A percentile compares a stretch with the other conserved stretches of the same genome.
phyloP scores from a whole-genome alignment of 805 yeast genomes.

The Myxozyma kluyveri region DNA sequence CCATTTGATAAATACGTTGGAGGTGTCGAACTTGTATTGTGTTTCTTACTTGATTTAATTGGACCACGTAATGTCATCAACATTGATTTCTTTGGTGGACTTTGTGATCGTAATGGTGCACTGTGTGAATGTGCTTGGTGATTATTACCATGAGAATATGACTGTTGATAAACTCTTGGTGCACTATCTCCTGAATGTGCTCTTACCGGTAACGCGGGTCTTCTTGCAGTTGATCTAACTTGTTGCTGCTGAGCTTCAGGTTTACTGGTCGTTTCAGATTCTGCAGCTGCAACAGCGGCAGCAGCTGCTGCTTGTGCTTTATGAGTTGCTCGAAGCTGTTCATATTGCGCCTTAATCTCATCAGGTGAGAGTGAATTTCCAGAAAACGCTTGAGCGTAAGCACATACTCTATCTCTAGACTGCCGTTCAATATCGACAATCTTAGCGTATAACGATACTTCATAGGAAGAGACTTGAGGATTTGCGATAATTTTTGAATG shows the following conservation, averaged over 20 bases:
- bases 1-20: too few species aligned
- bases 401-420: conserved; percentile 40
- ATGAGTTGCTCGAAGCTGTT: conserved; percentile 17
- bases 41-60: conserved; percentile 14
- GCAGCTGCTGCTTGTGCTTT: too few species aligned
- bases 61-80: conserved; percentile 28
- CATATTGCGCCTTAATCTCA: conserved; percentile 19
- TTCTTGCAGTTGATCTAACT: neutral
- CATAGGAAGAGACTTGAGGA: conserved; percentile 38
- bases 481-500: conserved; percentile 36
- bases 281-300: too few species aligned
- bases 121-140: too few species aligned
- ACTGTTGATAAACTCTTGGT: too few species aligned
- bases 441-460: conserved; percentile 39
- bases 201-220: neutral
- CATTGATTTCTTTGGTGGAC: conserved; percentile 28
- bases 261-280: too few species aligned
- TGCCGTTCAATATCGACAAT: conserved; percentile 43
- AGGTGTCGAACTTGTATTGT: conserved; percentile 1
- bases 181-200: neutral
- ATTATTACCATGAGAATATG: too few species aligned
- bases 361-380: conserved; percentile 18
- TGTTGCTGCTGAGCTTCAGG: neutral
- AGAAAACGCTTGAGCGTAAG: conserved; percentile 20
- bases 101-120: conserved; percentile 9